Evolutionary conservation across 148 eudicot genomes (phyloP).

Genomic region (Chenopodium quinoa): DNA sequence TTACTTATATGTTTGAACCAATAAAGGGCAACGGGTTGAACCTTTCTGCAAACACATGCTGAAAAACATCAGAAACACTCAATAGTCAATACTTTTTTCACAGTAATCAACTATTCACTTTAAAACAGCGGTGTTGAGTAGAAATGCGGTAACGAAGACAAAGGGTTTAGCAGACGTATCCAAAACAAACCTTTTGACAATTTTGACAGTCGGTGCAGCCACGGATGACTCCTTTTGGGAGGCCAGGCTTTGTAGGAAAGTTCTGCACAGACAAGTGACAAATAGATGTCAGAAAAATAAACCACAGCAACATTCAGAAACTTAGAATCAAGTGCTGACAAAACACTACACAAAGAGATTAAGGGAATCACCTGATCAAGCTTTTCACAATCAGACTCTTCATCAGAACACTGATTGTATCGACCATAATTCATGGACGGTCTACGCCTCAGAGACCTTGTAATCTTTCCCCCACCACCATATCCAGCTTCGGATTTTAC

Average conservation of each 20-base stretch:
- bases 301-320: background rate
- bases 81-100: background rate
- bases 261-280: constrained; percentile 43
- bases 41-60: constrained; percentile 1
- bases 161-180: background rate
- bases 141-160: background rate
- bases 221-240: constrained; percentile 89
- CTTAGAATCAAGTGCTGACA: background rate
- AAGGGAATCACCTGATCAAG: constrained; percentile 37
- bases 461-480: constrained; percentile 43
- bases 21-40: constrained; percentile 5
- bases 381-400: constrained; percentile 67
- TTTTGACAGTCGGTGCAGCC: constrained; percentile 71
- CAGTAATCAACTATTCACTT: background rate
- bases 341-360: background rate
- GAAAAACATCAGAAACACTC: background rate
- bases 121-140: background rate
- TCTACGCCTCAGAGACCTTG: constrained; percentile 55
- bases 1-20: constrained; percentile 4
- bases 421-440: constrained; percentile 50
- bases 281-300: background rate
- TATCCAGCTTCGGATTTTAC: constrained; percentile 37
- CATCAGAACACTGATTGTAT: constrained; percentile 49
- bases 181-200: constrained; percentile 79
- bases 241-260: constrained; percentile 37